Evolutionary conservation across 2,329 filamentous ascomycete species (phyloP), one percentile per base, ranked within the genome.

Genomic region (Ophiostoma sp.): DNA sequence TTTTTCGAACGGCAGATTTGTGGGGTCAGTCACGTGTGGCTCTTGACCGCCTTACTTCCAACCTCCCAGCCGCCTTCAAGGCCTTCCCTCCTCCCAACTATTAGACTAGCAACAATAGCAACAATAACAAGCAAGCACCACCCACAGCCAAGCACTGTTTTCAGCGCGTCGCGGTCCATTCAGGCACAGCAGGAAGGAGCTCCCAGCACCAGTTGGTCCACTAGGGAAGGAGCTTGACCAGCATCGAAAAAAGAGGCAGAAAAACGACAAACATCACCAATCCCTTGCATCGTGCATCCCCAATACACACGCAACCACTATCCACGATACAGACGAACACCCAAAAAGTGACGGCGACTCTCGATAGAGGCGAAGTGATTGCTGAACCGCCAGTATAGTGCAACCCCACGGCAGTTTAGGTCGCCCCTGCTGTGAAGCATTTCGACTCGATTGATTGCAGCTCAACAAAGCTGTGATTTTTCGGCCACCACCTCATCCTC

Each of bases 81-180:
- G 11, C 39, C 15, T 48, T 48, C 42, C 42, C 15, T 48, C 15
- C 42, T 15, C 19, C 42, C 42, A 22, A 22, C 63, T n/a, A n/a
- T n/a, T n/a, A n/a, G n/a, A n/a, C n/a, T 17, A 50, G 25, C 66
- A 55, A 69, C 22, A 52, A 48, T 25, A 36, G 36, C 28, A 25
- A 7, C 11, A 55, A 36, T 12, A 25, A 33, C 59, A 31, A 31
- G 25, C 22, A 28, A 59, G 55, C 55, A 59, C 22, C 19, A 52
- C 5, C 22, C 8, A 52, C 22, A 25, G 50, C 22, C 7, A 55
- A 55, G 50, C n/a, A 17, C 55, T 28, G 25, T 25, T 63, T 64
- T 33, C 68, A 70, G 66, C 72, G 72, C 72, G 66, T 55, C 69
- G 55, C 69, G 69, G 69, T 39, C 66, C 42, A 33, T 15, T 17